Evolutionary conservation across 257 asterid genomes (phyloP).

Genomic region (Salvia splendens): DNA sequence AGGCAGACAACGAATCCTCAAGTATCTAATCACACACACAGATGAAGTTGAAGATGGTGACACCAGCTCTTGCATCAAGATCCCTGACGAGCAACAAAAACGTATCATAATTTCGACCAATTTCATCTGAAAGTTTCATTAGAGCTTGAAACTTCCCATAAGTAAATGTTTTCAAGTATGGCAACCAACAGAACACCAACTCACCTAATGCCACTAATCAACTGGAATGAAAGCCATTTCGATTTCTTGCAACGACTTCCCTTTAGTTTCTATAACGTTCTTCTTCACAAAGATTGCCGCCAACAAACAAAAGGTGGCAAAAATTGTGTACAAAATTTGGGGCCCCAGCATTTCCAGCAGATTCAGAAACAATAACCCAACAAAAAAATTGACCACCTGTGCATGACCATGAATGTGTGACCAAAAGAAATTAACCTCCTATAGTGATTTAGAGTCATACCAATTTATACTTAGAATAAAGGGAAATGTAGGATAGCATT

Average conservation of each 20-base stretch:
- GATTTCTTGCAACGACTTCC: slow-evolving; percentile 84
- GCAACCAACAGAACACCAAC: too few species aligned
- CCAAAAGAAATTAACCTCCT: neutral
- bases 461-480: slow-evolving; percentile 6
- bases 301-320: slow-evolving; percentile 59
- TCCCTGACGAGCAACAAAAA: too few species aligned
- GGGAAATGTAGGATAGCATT: neutral
- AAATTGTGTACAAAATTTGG: slow-evolving; percentile 59
- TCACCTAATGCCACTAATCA: slow-evolving; percentile 32
- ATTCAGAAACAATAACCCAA: slow-evolving; percentile 73
- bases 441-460: slow-evolving; percentile 1
- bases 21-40: too few species aligned
- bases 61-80: too few species aligned
- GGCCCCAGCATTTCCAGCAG: slow-evolving; percentile 79
- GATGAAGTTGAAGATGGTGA: too few species aligned
- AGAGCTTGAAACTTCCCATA: too few species aligned
- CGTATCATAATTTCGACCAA: too few species aligned
- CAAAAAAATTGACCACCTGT: slow-evolving; percentile 80
- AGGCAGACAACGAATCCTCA: too few species aligned
- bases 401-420: too few species aligned
- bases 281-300: slow-evolving; percentile 59
- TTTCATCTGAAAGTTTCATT: too few species aligned
- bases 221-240: slow-evolving; percentile 70
- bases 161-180: too few species aligned
- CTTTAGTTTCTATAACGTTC: slow-evolving; percentile 81